Base-by-base conservation (phyloP, 2,329 filamentous ascomycete genomes). In the Aphanoascus verrucosus region DNA sequence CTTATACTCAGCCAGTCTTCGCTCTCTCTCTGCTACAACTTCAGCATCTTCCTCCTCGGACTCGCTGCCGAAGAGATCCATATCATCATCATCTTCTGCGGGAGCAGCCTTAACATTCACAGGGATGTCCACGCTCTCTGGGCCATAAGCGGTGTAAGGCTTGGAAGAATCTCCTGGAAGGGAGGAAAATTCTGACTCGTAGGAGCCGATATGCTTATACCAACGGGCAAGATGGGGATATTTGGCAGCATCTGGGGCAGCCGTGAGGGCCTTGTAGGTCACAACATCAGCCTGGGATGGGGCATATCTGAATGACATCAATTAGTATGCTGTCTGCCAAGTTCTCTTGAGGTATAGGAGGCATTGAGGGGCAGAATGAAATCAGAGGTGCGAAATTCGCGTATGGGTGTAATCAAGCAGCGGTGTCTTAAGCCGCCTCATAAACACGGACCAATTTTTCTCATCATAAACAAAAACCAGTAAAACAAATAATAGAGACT, bases 131-230 rank as follows among this genome's bases (percentile, higher is more conserved):
- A 77, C 73, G 59, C 76, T 78, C 66, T 94, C 90, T 60, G 93
- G 93, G 67, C 93, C 93, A 77, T 97, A 97, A 70, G 84, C 81
- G 65, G 86, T 90, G 79, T 85, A 87, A 62, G 85, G 79, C 79
- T 93, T 89, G 72, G 86, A 85, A 64, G 90, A 82, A 76, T 97
- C 91, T 73, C 93, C 93, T 56, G 88, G 81, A 50, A 98, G 86
- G 61, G 83, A 86, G 66, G 85, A 79, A 78, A 97, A 97, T 74
- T 97, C 91, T 63, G 85, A 80, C 80, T 94, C 84, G 78, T 87
- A 95, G 65, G 86, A 86, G 72, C 86, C 82, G 70, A 96, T 88
- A 83, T 98, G 91, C 83, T 94, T 95, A 84, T 95, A 96, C 93
- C 93, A 98, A 74, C 93, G 86, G 69, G 88, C 88, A 68, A 86